Conservation (phyloP, 352 stramenopile genomes). For the Pythium aristosporum region DNA sequence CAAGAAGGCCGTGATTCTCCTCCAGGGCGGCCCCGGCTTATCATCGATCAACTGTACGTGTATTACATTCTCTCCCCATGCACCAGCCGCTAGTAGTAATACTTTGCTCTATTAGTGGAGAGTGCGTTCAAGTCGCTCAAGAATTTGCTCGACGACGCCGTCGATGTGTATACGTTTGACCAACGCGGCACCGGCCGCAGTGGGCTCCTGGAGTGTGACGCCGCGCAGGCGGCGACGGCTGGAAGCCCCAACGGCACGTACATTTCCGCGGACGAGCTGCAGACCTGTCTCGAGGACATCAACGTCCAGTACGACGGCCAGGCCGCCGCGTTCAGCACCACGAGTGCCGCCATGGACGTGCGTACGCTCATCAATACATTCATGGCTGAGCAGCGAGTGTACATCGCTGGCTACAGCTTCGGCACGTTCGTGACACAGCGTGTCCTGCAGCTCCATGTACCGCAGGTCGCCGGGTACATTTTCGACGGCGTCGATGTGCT, state of each 20-base stretch:
- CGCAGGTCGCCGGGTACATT: slow-evolving; percentile 22
- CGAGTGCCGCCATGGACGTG: slow-evolving; percentile 42
- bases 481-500: slow-evolving; percentile 27
- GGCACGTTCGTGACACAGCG: slow-evolving; percentile 25
- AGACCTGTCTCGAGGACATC: slow-evolving; percentile 34
- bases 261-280: slow-evolving; percentile 23
- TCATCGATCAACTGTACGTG: slow-evolving; percentile 14
- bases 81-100: not conserved
- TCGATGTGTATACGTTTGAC: slow-evolving; percentile 48
- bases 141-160: not conserved
- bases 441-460: slow-evolving; percentile 24
- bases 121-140: too few relatives aligned
- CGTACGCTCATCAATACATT: slow-evolving; percentile 28
- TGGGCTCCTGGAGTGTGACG: slow-evolving; percentile 36
- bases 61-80: too few relatives aligned
- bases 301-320: slow-evolving; percentile 35
- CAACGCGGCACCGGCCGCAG: slow-evolving; percentile 45
- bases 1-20: slow-evolving; percentile 13
- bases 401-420: slow-evolving; percentile 36
- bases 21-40: slow-evolving; percentile 16
- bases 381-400: slow-evolving; percentile 17
- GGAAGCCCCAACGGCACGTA: slow-evolving; percentile 12
- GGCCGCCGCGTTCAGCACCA: slow-evolving; percentile 37
- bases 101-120: too few relatives aligned
- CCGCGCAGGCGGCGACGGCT: slow-evolving; percentile 25